Base-by-base conservation (phyloP, 1,284 basidiomycete genomes). In the Moesziomyces antarcticus region DNA sequence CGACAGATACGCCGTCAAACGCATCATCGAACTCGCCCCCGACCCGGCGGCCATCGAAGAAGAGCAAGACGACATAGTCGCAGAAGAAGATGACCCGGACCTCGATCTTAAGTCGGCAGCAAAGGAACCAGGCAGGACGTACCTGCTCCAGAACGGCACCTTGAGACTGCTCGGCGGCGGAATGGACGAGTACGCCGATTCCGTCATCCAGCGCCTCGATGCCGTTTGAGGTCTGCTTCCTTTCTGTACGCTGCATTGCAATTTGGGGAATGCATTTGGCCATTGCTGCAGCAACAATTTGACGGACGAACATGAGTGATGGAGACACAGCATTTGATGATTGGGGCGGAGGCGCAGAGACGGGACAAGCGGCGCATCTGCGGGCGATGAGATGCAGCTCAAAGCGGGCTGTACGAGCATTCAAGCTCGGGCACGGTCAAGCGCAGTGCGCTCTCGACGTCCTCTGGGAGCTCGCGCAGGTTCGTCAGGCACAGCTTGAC, bases 1-100 rank as follows among this genome's bases (percentile, higher is more conserved):
- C 81, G 91, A 92, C 79, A 86, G 90, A 65, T 87, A 80, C 44
- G 84, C 78, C 6, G 61, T 71, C 18, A 80, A 73, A 57, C 41
- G 63, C 11, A 71, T 78, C 47, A 61, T 78, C 33, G 69, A 77
- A 44, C 42, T 54, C 9, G 62, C 51, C 1, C 67, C 65, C 3
- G 57, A 70, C 25, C 53, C 56, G 16, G 40, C 46, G 0, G 60
- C 60, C 49, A 77, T 54, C 78, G 25, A 65, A 50, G 21, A 78
- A 60, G 48, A 79, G 54, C 37, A 73, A 58, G 45, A 62, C 65
- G 20, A 76, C 63, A n/a, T 69, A 58, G n/a, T 66, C 63, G 25
- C 57, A 65, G 79, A 24, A 3, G 83, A 82, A 0, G 74, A 75
- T 2, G 83, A 77, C 0, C 71, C 72, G 5, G 78, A 78, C 13